A percentile compares a stretch with the other conserved stretches of the same genome.
Evolutionary conservation across 1,139 yeast genomes (phyloP).

Genomic region (Entelexis sorbosivorans): DNA sequence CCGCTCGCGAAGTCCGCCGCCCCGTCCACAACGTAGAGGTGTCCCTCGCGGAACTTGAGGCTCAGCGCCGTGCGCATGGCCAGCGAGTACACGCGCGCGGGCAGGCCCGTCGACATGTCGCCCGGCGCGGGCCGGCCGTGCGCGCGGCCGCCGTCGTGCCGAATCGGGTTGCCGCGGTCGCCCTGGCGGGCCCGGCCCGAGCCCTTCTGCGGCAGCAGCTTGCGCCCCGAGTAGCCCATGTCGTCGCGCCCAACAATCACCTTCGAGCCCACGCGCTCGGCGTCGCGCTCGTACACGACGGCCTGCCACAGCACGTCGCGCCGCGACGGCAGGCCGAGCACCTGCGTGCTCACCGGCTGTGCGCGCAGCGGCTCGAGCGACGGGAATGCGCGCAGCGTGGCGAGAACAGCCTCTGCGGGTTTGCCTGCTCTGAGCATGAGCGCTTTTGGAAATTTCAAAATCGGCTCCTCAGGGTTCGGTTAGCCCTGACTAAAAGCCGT

Average conservation of each 20-base stretch:
- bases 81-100: constrained; percentile 55
- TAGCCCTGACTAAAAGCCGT: neutral
- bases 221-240: constrained; percentile 73
- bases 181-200: constrained; percentile 93
- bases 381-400: constrained; percentile 78
- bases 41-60: constrained; percentile 65
- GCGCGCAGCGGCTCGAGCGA: constrained; percentile 72
- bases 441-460: constrained; percentile 7
- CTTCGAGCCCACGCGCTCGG: constrained; percentile 78
- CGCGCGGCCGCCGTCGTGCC: constrained; percentile 84
- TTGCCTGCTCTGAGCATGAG: constrained; percentile 25
- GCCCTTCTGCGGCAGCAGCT: constrained; percentile 84
- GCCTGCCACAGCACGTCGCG: constrained; percentile 92
- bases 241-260: constrained; percentile 79
- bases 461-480: constrained; percentile 4
- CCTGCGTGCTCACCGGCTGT: constrained; percentile 59
- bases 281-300: constrained; percentile 83
- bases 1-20: constrained; percentile 41
- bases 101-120: constrained; percentile 77
- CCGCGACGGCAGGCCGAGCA: constrained; percentile 66
- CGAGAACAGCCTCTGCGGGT: constrained; percentile 68
- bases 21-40: constrained; percentile 57
- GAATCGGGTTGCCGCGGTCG: constrained; percentile 86
- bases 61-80: constrained; percentile 79
- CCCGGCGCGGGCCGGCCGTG: constrained; percentile 82